Percentiles rank a stretch among this genome's conserved stretches.
These are phyloP conservation scores for Skeletonema tropicum DNA, from an alignment of 108 stramenopile genomes.

Conservation along the genomic window DNA sequence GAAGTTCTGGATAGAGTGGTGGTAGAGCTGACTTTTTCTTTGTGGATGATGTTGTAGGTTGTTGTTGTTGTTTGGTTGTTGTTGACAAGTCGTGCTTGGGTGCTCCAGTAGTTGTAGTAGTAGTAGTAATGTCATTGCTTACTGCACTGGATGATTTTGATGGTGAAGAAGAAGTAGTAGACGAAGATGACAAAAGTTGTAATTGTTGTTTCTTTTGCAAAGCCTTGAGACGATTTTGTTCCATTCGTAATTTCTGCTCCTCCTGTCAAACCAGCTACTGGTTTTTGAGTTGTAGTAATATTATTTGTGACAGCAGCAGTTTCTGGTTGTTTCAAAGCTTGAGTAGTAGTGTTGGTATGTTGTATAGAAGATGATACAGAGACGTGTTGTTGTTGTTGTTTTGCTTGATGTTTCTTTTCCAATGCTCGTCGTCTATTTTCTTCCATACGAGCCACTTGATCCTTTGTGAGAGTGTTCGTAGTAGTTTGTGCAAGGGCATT, in stretches of 20 bases:
- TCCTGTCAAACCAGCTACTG: constrained; percentile 7
- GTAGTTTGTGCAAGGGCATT: background rate
- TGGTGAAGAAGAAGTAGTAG: background rate
- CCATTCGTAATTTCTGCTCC: constrained; percentile 15
- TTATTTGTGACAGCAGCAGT: background rate
- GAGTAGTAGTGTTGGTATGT: background rate
- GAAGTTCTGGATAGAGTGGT: constrained; percentile 32
- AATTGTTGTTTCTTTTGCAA: background rate
- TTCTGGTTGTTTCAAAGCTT: background rate
- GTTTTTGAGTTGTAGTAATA: background rate
- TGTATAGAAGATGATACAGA: background rate
- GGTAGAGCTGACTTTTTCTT: constrained; percentile 25
- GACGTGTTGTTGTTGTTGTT: background rate
- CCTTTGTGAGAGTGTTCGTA: background rate
- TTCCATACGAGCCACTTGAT: constrained; percentile 19
- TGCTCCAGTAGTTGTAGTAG: background rate
- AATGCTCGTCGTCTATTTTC: constrained; percentile 11
- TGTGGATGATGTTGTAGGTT: background rate
- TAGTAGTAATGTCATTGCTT: background rate
- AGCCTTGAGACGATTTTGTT: constrained; percentile 10
- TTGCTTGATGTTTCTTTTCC: constrained; percentile 5
- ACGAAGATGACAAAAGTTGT: background rate
- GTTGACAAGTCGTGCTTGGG: background rate
- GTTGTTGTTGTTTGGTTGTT: background rate
- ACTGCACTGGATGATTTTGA: background rate